phyloP scores from a whole-genome alignment of 768 basidiomycete species.

The Phlegmacium glaucopus region DNA sequence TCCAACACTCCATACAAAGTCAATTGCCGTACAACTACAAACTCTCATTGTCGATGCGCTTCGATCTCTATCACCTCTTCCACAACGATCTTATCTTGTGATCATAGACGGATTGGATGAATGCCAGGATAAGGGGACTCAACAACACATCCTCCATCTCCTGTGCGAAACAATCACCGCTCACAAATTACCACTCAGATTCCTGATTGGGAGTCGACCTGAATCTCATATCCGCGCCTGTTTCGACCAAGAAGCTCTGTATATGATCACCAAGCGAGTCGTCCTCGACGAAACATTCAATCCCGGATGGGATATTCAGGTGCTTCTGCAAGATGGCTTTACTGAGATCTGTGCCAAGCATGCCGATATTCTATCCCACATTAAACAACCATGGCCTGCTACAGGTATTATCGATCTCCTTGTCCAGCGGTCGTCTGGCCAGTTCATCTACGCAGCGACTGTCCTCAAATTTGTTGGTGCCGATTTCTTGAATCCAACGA shows the following conservation, averaged over 20 bases:
- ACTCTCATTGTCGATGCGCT: constrained; percentile 8
- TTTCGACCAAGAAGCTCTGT: neutral
- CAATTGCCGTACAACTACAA: constrained; percentile 4
- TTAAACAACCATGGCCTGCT: neutral
- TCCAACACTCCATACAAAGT: constrained; percentile 5
- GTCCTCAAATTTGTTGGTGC: constrained; percentile 13
- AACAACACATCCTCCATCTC: constrained; percentile 7
- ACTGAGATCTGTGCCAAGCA: constrained; percentile 3
- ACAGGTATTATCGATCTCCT: too few species aligned
- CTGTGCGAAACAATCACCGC: neutral
- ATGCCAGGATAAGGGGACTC: neutral
- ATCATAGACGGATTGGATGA: constrained; percentile 26
- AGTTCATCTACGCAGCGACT: too few species aligned
- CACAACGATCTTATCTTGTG: neutral
- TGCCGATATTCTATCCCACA: neutral
- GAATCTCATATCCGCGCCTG: constrained; percentile 13
- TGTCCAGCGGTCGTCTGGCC: too few species aligned
- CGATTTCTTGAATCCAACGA: constrained; percentile 2
- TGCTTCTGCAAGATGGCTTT: constrained; percentile 9
- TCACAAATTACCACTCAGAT: constrained; percentile 7
- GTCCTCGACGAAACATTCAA: constrained; percentile 5
- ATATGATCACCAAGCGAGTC: neutral
- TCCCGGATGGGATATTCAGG: constrained; percentile 2
- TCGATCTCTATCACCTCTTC: neutral
- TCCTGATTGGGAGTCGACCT: constrained; percentile 20